Evolutionary conservation across 2,329 filamentous ascomycete genomes (phyloP), one percentile per base, ranked within the genome.

Genomic region (Pyricularia grisea): DNA sequence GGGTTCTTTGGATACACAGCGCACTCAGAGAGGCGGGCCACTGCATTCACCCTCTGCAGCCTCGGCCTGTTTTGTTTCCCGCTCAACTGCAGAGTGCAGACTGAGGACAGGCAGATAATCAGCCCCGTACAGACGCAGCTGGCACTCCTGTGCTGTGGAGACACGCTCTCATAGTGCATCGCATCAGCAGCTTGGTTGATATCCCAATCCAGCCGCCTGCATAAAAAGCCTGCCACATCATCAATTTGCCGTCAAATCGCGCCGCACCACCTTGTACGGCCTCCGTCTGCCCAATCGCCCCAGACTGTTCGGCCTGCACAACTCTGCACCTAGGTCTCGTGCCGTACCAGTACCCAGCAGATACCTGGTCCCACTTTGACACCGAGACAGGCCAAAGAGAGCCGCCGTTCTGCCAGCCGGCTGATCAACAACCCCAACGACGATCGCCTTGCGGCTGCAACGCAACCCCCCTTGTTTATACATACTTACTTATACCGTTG

Each of bases 221-320:
- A 82, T 81, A 77, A 76, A 23, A 67, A 58, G 74, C 74, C 78
- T 81, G 80, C 80, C 80, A 82, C 78, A 78, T 82, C 80, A 81
- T 76, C 78, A 78, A 77, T 78, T 74, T 77, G 75, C 77, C 76
- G 77, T 76, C 78, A 77, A 75, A 76, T 77, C 76, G 77, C 78
- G 75, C 63, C 65, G 33, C 50, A 67, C 65, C 65, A 67, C 65
- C 36, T 23, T 42, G 65, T 77, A 78, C 76, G 76, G 77, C 76
- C 77, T 76, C 78, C 77, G 76, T 75, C 76, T 76, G 75, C 75
- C 75, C 76, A 77, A 74, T 76, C 74, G 73, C 76, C 70, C 72
- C 68, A 72, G 71, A 70, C 72, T 71, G 70, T 72, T 42, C 72
- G 71, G 73, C 73, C 72, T 71, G 71, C 72, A 73, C 74, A 73